phyloP scores from a whole-genome alignment of 2,329 filamentous ascomycete genomes.

The Paecilomyces niveus region DNA sequence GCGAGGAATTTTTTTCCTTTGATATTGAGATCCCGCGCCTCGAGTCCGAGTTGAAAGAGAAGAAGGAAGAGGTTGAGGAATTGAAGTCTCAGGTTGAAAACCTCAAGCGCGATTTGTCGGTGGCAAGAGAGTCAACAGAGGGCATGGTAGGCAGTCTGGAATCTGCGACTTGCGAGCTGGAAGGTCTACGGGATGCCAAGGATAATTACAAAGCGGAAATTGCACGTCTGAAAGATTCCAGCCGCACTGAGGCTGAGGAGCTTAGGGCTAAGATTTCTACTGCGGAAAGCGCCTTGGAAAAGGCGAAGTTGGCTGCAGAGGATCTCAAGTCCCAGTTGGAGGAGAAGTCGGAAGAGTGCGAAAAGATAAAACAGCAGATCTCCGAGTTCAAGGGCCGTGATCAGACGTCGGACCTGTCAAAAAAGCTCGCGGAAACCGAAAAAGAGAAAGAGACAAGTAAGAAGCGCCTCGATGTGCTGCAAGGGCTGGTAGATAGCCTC shows the following conservation, averaged over 20 bases:
- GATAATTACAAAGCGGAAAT: constrained; percentile 44
- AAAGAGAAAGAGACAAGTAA: constrained; percentile 35
- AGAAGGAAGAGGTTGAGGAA: constrained; percentile 61
- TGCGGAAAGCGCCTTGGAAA: constrained; percentile 24
- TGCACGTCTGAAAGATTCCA: constrained; percentile 33
- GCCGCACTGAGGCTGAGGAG: constrained; percentile 36
- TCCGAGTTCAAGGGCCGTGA: constrained; percentile 13
- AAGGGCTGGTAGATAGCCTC: constrained; percentile 49
- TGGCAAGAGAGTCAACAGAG: constrained; percentile 62
- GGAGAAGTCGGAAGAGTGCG: constrained; percentile 34
- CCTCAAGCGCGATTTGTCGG: constrained; percentile 63
- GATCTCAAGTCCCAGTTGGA: constrained; percentile 31
- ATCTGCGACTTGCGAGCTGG: constrained; percentile 58
- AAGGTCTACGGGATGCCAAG: constrained; percentile 46
- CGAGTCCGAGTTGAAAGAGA: constrained; percentile 66
- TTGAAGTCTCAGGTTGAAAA: constrained; percentile 62
- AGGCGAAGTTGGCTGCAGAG: constrained; percentile 21
- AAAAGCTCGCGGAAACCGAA: constrained; percentile 27
- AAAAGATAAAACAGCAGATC: constrained; percentile 23
- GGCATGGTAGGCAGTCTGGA: constrained; percentile 62
- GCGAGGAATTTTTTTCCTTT: constrained; percentile 84
- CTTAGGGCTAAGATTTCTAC: constrained; percentile 29
- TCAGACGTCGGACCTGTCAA: constrained; percentile 17
- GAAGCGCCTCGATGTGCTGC: constrained; percentile 48
- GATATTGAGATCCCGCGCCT: constrained; percentile 79